A percentile compares a stretch with the other conserved stretches of the same genome.
phyloP scores from a whole-genome alignment of 2,329 filamentous ascomycete species.

The Colletotrichum sp. region DNA sequence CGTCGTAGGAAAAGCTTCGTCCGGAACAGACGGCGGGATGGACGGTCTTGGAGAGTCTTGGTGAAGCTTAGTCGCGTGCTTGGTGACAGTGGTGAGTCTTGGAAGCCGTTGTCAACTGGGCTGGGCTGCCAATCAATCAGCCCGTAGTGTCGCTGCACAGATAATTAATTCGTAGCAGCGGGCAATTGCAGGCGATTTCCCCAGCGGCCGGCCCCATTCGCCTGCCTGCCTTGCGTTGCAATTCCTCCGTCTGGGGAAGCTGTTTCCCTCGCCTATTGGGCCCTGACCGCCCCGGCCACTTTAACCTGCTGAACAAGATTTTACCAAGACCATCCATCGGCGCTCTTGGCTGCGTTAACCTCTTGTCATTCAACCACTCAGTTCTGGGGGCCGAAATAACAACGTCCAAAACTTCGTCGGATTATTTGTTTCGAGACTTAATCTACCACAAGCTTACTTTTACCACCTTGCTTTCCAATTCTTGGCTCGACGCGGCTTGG shows the following conservation, averaged over 20 bases:
- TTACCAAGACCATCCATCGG: slow-evolving; percentile 13
- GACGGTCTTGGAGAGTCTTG: slow-evolving; percentile 4
- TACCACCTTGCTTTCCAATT: background rate
- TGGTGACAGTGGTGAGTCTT: background rate
- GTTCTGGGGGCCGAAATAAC: background rate
- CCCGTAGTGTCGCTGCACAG: background rate
- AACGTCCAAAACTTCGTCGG: background rate
- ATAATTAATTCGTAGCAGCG: background rate
- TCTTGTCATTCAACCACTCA: slow-evolving; percentile 1
- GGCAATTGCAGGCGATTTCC: background rate
- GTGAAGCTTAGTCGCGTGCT: background rate
- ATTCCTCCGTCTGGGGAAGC: slow-evolving; percentile 2
- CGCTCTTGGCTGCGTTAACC: slow-evolving; percentile 5
- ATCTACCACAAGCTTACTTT: slow-evolving; percentile 3
- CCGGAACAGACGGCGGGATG: slow-evolving; percentile 11
- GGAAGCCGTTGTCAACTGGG: background rate
- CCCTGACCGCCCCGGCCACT: background rate
- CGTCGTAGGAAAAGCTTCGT: background rate
- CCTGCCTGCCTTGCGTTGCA: background rate
- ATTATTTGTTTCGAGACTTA: background rate
- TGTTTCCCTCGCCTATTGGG: background rate
- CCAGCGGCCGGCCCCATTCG: background rate
- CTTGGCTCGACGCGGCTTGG: background rate
- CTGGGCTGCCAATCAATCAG: background rate
- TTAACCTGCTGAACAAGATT: background rate